Conservation (phyloP, 2,329 filamentous ascomycete species). For the Alternaria incomplexa region DNA sequence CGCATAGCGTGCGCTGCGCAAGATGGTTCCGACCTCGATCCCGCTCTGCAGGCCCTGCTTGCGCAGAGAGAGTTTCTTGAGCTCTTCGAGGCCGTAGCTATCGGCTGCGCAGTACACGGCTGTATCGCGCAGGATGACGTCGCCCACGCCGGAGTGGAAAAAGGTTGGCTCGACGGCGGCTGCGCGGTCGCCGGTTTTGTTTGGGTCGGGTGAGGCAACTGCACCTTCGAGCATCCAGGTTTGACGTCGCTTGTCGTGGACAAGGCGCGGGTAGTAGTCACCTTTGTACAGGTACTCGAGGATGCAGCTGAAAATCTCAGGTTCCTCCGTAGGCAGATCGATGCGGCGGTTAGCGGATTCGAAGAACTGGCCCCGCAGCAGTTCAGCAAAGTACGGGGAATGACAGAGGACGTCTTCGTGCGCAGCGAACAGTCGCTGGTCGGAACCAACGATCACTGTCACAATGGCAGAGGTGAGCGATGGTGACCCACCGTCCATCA, state of each 20-base stretch:
- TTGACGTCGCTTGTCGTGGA: slow-evolving; percentile 84
- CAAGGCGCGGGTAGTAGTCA: slow-evolving; percentile 89
- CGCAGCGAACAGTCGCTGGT: slow-evolving; percentile 90
- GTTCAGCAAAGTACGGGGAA: slow-evolving; percentile 81
- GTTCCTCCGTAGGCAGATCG: slow-evolving; percentile 79
- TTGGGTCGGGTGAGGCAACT: slow-evolving; percentile 61
- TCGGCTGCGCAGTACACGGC: slow-evolving; percentile 93
- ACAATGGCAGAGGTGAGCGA: slow-evolving; percentile 75
- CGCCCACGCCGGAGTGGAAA: slow-evolving; percentile 74
- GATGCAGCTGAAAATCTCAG: slow-evolving; percentile 89
- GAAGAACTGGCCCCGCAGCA: slow-evolving; percentile 74
- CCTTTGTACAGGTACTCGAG: slow-evolving; percentile 98
- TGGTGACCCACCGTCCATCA: slow-evolving; percentile 56
- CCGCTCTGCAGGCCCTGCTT: slow-evolving; percentile 94
- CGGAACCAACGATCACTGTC: slow-evolving; percentile 81
- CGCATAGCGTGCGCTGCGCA: slow-evolving; percentile 91
- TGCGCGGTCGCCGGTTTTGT: slow-evolving; percentile 63
- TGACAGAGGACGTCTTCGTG: slow-evolving; percentile 90
- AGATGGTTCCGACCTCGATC: slow-evolving; percentile 89
- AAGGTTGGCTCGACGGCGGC: slow-evolving; percentile 73
- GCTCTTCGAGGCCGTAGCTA: slow-evolving; percentile 86
- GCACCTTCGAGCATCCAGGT: slow-evolving; percentile 88
- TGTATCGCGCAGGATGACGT: slow-evolving; percentile 86
- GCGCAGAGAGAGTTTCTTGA: slow-evolving; percentile 88
- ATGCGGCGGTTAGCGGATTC: slow-evolving; percentile 75